Evolutionary conservation across 345 rosid species (phyloP), one percentile per base, ranked within the genome.

Genomic region (Tarenaya hassleriana): DNA sequence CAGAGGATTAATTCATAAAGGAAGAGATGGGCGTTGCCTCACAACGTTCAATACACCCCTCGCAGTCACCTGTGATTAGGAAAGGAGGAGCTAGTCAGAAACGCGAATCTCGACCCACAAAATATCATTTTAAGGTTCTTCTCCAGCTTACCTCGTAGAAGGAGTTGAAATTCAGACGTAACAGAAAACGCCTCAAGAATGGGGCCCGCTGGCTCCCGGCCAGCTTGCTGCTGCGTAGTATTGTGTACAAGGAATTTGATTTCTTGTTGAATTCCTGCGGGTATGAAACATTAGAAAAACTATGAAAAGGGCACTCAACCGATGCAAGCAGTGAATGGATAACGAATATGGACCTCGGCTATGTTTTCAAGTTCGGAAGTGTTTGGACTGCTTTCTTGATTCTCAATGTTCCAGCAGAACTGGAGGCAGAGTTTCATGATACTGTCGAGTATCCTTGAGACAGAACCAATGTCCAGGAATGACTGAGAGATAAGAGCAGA

Each of bases 191-290:
- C 56, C 98, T 83, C 49, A 88, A 82, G 65, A 82, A 92, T 10
- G 96, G 96, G 32, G 95, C 98, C 62, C 98, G 76, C 66, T 83
- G 98, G 72, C 96, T 92, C 48, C 96, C 96, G 0, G 90, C 98
- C 12, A 84, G 84, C 71, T 92, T 81, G 76, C 95, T 92, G 56
- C 98, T 81, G 37, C 96, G 81, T 61, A 88, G 62, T 54, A 88
- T 88, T 31, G 96, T 84, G 63, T 88, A 92, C 41, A 88, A 62
- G 33, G 98, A 88, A 64, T 88, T 88, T 8, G 96, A 92, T 72
- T 83, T 92, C 75, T 92, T 88, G 77, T 85, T 80, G 53, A 92
- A 92, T 76, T 92, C 98, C 95, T 92, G 79, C 41, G 32, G 47
- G 14, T 12, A 9, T 16, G 59, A 35, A n/a, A 46, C 7, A 45